A percentile compares a stretch with the other conserved stretches of the same genome.
phyloP scores from a whole-genome alignment of 306 rosid species.

The cucumber (Cucumis sativus) region DNA sequence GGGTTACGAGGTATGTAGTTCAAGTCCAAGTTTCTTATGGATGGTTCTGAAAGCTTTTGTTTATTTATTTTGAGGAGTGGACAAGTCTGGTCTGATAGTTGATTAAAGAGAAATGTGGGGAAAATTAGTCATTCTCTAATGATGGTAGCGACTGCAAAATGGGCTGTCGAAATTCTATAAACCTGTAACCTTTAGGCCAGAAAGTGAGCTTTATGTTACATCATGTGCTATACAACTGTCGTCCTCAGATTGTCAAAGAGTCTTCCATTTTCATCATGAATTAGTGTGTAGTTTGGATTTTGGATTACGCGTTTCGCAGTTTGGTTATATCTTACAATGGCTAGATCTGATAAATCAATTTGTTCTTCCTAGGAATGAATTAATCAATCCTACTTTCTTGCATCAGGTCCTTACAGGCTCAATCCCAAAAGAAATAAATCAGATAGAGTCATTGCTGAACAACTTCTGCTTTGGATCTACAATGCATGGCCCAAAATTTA shows the following conservation, averaged over 20 bases:
- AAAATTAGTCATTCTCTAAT: not conserved
- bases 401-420: constrained; percentile 57
- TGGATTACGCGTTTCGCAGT: not conserved
- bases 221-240: not conserved
- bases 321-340: not conserved
- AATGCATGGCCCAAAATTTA: constrained; percentile 21
- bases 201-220: not conserved
- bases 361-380: not conserved
- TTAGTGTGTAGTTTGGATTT: not conserved
- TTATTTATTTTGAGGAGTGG: too few species aligned
- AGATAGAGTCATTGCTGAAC: constrained; percentile 70
- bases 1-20: constrained; percentile 46
- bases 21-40: not conserved
- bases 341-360: not conserved
- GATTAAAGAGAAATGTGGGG: not conserved
- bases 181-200: not conserved
- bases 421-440: constrained; percentile 75
- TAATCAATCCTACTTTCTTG: not conserved
- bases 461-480: constrained; percentile 40
- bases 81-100: not conserved
- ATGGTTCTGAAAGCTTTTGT: not conserved
- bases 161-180: not conserved
- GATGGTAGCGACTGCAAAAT: not conserved
- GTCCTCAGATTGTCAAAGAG: not conserved
- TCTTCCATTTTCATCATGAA: not conserved